phyloP scores from a whole-genome alignment of 2,329 filamentous ascomycete species.

The Sphaerulina musiva region DNA sequence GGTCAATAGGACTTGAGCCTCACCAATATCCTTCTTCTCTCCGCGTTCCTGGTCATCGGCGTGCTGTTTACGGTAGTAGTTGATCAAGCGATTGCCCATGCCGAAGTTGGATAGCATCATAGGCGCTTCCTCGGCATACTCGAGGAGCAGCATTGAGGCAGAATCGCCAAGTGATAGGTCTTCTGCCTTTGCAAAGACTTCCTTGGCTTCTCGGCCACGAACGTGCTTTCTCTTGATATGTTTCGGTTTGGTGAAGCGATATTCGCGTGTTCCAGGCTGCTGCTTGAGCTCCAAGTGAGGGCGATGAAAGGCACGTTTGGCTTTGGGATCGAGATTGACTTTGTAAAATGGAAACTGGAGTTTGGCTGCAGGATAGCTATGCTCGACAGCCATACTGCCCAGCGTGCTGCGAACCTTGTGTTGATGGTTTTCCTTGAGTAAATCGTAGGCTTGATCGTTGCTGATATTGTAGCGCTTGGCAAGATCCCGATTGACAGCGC shows the following conservation, averaged over 20 bases:
- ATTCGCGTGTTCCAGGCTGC: constrained; percentile 52
- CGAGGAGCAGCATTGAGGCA: constrained; percentile 76
- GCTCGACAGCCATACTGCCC: constrained; percentile 86
- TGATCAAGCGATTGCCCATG: constrained; percentile 93
- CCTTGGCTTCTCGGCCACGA: constrained; percentile 69
- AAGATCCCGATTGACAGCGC: constrained; percentile 64
- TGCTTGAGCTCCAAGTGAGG: constrained; percentile 63
- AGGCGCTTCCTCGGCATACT: constrained; percentile 92
- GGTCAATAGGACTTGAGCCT: constrained; percentile 77
- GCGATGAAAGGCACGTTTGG: constrained; percentile 78
- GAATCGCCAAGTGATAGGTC: constrained; percentile 80
- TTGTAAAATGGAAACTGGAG: constrained; percentile 95
- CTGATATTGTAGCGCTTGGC: constrained; percentile 87
- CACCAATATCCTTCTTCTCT: constrained; percentile 77
- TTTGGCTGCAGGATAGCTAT: constrained; percentile 84
- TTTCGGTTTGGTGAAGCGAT: constrained; percentile 66
- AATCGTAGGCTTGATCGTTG: constrained; percentile 92
- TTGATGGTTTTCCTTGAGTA: constrained; percentile 92
- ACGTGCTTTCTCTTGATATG: constrained; percentile 74
- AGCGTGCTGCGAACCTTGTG: constrained; percentile 91
- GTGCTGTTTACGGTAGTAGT: constrained; percentile 88
- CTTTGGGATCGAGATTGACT: constrained; percentile 65
- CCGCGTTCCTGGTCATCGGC: constrained; percentile 62
- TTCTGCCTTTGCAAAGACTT: constrained; percentile 72
- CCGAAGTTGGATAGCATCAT: constrained; percentile 91